phyloP scores from a whole-genome alignment of 179 eudicot genomes.

The Corrigiola litoralis region DNA sequence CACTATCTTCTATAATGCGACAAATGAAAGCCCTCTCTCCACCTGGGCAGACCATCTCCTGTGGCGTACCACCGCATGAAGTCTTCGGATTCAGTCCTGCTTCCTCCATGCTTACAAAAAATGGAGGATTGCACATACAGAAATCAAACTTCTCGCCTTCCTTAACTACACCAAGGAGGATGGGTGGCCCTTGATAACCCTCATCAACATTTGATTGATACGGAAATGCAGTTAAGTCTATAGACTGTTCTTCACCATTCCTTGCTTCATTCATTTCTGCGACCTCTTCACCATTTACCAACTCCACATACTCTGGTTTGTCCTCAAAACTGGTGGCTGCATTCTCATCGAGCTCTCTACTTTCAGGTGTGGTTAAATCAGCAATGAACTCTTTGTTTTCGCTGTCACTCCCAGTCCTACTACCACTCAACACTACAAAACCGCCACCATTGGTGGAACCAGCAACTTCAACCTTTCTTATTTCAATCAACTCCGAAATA shows the following conservation, averaged over 20 bases:
- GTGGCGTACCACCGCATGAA: constrained; percentile 86
- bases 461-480: constrained; percentile 48
- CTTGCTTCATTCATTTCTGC: constrained; percentile 8
- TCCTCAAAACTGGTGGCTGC: constrained; percentile 10
- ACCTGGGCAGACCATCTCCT: constrained; percentile 91
- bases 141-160: constrained; percentile 85
- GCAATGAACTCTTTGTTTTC: constrained; percentile 10
- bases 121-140: constrained; percentile 98
- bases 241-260: constrained; percentile 15
- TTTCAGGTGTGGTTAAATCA: constrained; percentile 8
- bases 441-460: background rate
- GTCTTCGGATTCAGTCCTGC: constrained; percentile 90
- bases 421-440: background rate
- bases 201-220: constrained; percentile 21
- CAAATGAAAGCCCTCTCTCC: constrained; percentile 80
- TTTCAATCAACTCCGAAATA: constrained; percentile 65
- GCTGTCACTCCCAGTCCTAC: background rate
- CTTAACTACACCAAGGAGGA: constrained; percentile 69
- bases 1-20: constrained; percentile 81
- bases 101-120: constrained; percentile 88
- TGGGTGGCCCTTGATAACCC: constrained; percentile 51
- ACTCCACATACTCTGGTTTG: constrained; percentile 9
- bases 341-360: constrained; percentile 10
- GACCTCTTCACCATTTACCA: constrained; percentile 6
- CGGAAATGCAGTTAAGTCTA: background rate